phyloP scores from a whole-genome alignment of 306 rosid species.

The Prunus armeniaca region DNA sequence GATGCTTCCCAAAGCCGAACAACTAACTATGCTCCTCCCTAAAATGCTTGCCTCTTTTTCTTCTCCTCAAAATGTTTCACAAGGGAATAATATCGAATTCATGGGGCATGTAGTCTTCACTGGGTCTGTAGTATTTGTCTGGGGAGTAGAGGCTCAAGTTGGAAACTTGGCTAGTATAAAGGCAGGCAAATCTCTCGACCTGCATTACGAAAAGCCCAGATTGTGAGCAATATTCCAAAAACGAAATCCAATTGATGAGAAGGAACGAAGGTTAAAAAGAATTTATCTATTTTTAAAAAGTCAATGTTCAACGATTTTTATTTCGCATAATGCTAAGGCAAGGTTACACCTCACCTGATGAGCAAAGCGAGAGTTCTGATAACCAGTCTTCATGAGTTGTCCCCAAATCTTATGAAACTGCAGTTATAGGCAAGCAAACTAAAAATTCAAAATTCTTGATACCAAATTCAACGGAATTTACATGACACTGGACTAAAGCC shows the following conservation, averaged over 20 bases:
- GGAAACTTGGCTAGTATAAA: slow-evolving; percentile 90
- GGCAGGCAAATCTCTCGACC: slow-evolving; percentile 99
- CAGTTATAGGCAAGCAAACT: slow-evolving; percentile 13
- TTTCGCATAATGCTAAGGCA: too few relatives aligned
- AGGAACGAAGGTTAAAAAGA: background rate
- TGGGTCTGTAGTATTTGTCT: slow-evolving; percentile 88
- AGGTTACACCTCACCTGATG: slow-evolving; percentile 68
- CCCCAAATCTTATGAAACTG: slow-evolving; percentile 96
- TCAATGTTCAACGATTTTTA: background rate
- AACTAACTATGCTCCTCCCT: background rate
- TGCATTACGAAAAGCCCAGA: slow-evolving; percentile 26
- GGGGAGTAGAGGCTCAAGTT: slow-evolving; percentile 88
- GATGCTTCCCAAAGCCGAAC: slow-evolving; percentile 21
- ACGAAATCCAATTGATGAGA: background rate
- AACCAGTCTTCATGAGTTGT: slow-evolving; percentile 97
- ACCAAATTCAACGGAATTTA: background rate
- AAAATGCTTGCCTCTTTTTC: slow-evolving; percentile 9
- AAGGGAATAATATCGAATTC: slow-evolving; percentile 69
- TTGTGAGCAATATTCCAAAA: background rate
- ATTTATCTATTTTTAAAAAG: too few relatives aligned
- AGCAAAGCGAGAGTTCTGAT: slow-evolving; percentile 97
- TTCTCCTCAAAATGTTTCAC: slow-evolving; percentile 17
- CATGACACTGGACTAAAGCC: background rate
- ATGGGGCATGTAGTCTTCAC: slow-evolving; percentile 96
- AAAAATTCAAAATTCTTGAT: slow-evolving; percentile 8